Conservation (phyloP, 208 protist genomes). For the Kentomonas sorsogonicus region DNA sequence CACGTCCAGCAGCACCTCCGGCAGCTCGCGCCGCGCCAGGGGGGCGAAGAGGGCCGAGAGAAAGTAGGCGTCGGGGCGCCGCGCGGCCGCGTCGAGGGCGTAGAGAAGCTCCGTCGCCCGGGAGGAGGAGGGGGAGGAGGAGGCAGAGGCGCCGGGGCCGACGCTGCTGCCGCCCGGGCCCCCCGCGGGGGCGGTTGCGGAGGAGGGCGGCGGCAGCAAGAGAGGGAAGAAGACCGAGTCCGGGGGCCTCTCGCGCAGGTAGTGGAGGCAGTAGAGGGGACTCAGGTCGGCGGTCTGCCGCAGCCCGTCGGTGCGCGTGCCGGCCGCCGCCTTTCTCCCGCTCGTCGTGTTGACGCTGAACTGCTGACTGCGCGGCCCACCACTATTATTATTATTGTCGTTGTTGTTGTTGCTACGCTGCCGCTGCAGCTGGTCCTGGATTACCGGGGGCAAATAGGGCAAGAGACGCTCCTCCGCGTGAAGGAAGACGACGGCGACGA, state of each 20-base stretch:
- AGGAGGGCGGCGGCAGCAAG: not conserved
- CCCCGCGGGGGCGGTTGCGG: too few species aligned
- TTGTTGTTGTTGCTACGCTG: not conserved
- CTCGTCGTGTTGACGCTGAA: constrained; percentile 1
- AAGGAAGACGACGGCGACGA: constrained; percentile 49
- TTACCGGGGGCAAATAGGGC: constrained; percentile 17
- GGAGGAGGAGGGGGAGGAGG: too few species aligned
- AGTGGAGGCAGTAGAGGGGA: constrained; percentile 1
- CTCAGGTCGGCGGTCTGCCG: not conserved
- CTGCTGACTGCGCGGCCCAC: too few species aligned
- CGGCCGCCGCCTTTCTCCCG: not conserved
- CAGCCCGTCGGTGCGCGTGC: not conserved
- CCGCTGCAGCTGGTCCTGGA: constrained; percentile 7
- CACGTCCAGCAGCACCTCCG: too few species aligned
- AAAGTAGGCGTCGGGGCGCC: too few species aligned
- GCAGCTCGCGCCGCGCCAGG: too few species aligned
- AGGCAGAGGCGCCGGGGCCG: too few species aligned
- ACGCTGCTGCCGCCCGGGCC: too few species aligned
- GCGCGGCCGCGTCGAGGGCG: too few species aligned
- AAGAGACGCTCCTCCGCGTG: constrained; percentile 25
- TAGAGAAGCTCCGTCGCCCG: too few species aligned
- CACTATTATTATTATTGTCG: constrained; percentile 5
- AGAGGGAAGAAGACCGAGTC: constrained; percentile 1
- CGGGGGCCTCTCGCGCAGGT: not conserved
- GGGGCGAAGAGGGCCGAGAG: too few species aligned